phyloP scores from a whole-genome alignment of 1,284 basidiomycete genomes.

The Heterobasidion irregulare region DNA sequence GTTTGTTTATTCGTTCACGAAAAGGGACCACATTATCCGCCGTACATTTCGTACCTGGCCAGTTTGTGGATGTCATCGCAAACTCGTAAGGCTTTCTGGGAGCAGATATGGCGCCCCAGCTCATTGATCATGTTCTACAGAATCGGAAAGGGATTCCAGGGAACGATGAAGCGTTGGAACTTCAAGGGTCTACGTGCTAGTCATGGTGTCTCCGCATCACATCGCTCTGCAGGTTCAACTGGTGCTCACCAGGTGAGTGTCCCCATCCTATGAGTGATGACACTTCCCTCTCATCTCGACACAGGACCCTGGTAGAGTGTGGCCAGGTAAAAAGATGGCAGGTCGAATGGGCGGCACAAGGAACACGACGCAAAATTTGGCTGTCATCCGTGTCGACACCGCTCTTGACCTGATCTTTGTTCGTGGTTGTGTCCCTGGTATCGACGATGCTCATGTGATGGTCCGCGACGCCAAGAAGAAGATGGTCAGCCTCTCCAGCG shows the following conservation, averaged over 20 bases:
- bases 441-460: slow-evolving; percentile 66
- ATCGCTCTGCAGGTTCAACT: slow-evolving; percentile 89
- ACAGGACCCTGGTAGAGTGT: slow-evolving; percentile 89
- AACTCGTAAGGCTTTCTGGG: slow-evolving; percentile 65
- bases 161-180: slow-evolving; percentile 95
- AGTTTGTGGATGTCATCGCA: slow-evolving; percentile 90
- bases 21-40: slow-evolving; percentile 85
- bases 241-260: slow-evolving; percentile 84
- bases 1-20: neutral
- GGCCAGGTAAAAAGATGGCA: slow-evolving; percentile 98
- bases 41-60: slow-evolving; percentile 95
- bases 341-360: slow-evolving; percentile 86
- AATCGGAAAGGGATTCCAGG: slow-evolving; percentile 95
- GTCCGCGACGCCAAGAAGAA: slow-evolving; percentile 85
- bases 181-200: slow-evolving; percentile 90
- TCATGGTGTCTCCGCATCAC: slow-evolving; percentile 95
- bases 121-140: slow-evolving; percentile 31
- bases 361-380: slow-evolving; percentile 83
- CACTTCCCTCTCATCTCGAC: slow-evolving; percentile 1
- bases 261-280: neutral
- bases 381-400: slow-evolving; percentile 85
- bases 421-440: slow-evolving; percentile 62
- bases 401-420: slow-evolving; percentile 86
- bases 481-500: slow-evolving; percentile 50
- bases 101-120: neutral